phyloP scores from a whole-genome alignment of 345 rosid genomes.

The Punica granatum region DNA sequence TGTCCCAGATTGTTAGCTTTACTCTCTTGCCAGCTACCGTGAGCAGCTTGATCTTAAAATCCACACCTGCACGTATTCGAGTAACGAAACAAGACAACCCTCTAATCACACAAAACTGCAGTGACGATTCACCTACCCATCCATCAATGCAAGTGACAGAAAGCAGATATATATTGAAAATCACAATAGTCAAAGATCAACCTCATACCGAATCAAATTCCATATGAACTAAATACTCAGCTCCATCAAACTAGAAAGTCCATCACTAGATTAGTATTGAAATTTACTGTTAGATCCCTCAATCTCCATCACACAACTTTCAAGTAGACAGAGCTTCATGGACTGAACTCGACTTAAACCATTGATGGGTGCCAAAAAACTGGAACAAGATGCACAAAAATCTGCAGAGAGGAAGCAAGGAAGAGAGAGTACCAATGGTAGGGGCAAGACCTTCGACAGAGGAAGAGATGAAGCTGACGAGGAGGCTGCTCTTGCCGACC shows the following conservation, averaged over 20 bases:
- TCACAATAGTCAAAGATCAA: background rate
- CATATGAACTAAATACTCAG: background rate
- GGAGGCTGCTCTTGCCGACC: conserved; percentile 96
- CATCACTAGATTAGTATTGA: background rate
- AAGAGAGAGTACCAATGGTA: conserved; percentile 57
- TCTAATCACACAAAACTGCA: background rate
- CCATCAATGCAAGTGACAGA: background rate
- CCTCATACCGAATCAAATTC: background rate
- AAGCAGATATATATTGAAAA: background rate
- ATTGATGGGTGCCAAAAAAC: conserved; percentile 8
- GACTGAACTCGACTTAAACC: background rate
- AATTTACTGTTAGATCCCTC: conserved; percentile 5
- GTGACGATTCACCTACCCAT: background rate
- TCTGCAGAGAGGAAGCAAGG: conserved; percentile 2
- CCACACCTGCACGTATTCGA: conserved; percentile 55
- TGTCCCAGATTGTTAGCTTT: conserved; percentile 96
- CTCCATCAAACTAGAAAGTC: background rate
- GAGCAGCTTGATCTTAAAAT: conserved; percentile 89
- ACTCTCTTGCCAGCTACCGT: conserved; percentile 71
- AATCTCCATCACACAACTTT: background rate
- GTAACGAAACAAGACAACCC: background rate
- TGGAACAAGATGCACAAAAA: background rate
- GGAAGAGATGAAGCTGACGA: conserved; percentile 85
- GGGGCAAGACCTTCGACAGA: conserved; percentile 74
- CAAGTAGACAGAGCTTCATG: background rate